Conservation (phyloP, 2,329 filamentous ascomycete genomes). For the Zasmidium citrigriseum region DNA sequence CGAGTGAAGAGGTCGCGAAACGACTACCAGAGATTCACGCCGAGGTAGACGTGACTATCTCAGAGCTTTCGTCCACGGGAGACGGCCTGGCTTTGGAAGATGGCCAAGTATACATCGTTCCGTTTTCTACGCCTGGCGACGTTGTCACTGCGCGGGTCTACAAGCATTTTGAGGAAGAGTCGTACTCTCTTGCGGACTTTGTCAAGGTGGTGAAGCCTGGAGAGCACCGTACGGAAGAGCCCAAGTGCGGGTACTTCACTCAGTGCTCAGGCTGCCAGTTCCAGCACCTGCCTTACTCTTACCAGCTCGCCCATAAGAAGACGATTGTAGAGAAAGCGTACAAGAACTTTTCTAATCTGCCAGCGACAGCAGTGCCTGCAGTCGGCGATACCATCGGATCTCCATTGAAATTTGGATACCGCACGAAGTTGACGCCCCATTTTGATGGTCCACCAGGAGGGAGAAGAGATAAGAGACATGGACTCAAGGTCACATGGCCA, state of each 20-base stretch:
- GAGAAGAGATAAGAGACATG: slow-evolving; percentile 50
- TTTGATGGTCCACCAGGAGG: slow-evolving; percentile 74
- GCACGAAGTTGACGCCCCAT: slow-evolving; percentile 95
- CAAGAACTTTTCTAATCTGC: slow-evolving; percentile 82
- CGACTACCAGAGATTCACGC: slow-evolving; percentile 62
- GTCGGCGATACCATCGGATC: slow-evolving; percentile 86
- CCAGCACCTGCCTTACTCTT: slow-evolving; percentile 89
- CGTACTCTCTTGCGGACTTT: slow-evolving; percentile 80
- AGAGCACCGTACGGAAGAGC: slow-evolving; percentile 71
- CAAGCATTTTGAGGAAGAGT: slow-evolving; percentile 65
- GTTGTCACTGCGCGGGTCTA: slow-evolving; percentile 75
- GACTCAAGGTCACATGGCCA: slow-evolving; percentile 59
- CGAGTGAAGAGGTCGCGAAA: slow-evolving; percentile 21
- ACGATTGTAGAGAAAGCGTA: slow-evolving; percentile 89
- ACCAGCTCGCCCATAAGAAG: slow-evolving; percentile 83
- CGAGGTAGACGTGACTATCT: slow-evolving; percentile 80
- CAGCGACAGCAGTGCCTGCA: slow-evolving; percentile 71
- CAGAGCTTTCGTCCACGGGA: slow-evolving; percentile 84
- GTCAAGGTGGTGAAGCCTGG: slow-evolving; percentile 74
- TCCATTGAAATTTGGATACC: slow-evolving; percentile 87
- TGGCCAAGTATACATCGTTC: slow-evolving; percentile 79
- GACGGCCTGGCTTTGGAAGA: slow-evolving; percentile 78
- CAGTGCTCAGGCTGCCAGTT: slow-evolving; percentile 92
- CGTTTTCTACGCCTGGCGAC: slow-evolving; percentile 87
- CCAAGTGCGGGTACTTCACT: slow-evolving; percentile 82